Conservation (phyloP, 495 filamentous ascomycete genomes). For the Acidiella bohemica region DNA sequence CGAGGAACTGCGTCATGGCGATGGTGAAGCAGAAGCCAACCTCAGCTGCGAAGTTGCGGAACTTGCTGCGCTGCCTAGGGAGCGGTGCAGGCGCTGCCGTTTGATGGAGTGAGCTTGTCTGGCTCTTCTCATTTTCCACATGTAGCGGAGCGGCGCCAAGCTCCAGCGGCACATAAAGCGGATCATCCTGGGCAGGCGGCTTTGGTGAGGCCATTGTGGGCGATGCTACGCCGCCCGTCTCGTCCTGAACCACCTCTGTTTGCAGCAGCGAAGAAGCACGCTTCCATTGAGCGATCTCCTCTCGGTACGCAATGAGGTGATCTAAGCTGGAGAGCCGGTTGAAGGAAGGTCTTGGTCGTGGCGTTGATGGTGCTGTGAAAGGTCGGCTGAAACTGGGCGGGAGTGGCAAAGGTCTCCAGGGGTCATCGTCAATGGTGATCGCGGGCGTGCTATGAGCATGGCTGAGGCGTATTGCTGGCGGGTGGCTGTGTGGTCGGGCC, state of each 20-base stretch:
- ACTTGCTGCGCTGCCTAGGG: neutral
- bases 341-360: slow-evolving; percentile 11
- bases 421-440: no score
- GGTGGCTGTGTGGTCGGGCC: slow-evolving; percentile 3
- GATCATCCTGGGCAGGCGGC: no score
- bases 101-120: no score
- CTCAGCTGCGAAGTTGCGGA: slow-evolving; percentile 5
- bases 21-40: slow-evolving; percentile 19
- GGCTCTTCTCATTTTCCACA: no score
- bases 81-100: no score
- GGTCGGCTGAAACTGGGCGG: neutral
- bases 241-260: no score
- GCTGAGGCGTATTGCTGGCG: neutral
- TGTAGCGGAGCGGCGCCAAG: no score
- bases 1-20: slow-evolving; percentile 15
- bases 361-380: neutral
- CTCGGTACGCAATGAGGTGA: slow-evolving; percentile 14
- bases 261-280: slow-evolving; percentile 8
- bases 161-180: no score
- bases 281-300: slow-evolving; percentile 14
- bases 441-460: no score
- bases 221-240: no score
- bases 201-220: no score
- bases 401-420: neutral
- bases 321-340: slow-evolving; percentile 11